These are phyloP conservation scores for Cercospora zeina DNA, from an alignment of 2,329 filamentous ascomycete species.

Conservation along the genomic window DNA sequence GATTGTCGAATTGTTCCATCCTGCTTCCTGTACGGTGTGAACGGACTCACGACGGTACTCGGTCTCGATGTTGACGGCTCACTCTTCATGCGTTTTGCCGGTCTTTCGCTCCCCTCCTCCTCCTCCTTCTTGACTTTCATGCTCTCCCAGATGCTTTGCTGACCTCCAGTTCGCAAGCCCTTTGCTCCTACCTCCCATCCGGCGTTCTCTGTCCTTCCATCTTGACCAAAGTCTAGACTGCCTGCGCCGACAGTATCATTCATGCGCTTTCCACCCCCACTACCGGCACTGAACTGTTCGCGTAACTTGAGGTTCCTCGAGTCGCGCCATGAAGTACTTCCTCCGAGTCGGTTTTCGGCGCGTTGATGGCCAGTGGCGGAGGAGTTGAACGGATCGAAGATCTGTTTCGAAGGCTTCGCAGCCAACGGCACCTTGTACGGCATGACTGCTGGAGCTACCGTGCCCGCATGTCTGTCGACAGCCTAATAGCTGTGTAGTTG, in stretches of 20 bases:
- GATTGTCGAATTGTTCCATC: conserved; percentile 37
- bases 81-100: conserved; percentile 29
- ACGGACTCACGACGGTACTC: conserved; percentile 37
- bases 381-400: conserved; percentile 76
- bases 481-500: conserved; percentile 17
- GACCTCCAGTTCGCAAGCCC: conserved; percentile 50
- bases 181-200: conserved; percentile 52
- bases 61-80: conserved; percentile 20
- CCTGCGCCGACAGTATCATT: conserved; percentile 67
- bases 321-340: conserved; percentile 68
- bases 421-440: conserved; percentile 30
- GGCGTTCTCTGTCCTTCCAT: conserved; percentile 55
- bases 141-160: conserved; percentile 45
- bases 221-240: conserved; percentile 56
- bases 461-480: conserved; percentile 2
- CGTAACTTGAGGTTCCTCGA: conserved; percentile 68
- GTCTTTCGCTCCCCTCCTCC: conserved; percentile 26
- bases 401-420: conserved; percentile 34
- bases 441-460: conserved; percentile 19
- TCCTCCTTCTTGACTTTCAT: conserved; percentile 32
- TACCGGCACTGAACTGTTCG: conserved; percentile 64
- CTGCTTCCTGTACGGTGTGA: conserved; percentile 35
- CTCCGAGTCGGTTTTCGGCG: conserved; percentile 65
- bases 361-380: conserved; percentile 83
- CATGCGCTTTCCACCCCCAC: conserved; percentile 59